Evolutionary conservation across 352 stramenopile species (phyloP), one percentile per base, ranked within the genome.

Genomic region (Pythium apleroticum): DNA sequence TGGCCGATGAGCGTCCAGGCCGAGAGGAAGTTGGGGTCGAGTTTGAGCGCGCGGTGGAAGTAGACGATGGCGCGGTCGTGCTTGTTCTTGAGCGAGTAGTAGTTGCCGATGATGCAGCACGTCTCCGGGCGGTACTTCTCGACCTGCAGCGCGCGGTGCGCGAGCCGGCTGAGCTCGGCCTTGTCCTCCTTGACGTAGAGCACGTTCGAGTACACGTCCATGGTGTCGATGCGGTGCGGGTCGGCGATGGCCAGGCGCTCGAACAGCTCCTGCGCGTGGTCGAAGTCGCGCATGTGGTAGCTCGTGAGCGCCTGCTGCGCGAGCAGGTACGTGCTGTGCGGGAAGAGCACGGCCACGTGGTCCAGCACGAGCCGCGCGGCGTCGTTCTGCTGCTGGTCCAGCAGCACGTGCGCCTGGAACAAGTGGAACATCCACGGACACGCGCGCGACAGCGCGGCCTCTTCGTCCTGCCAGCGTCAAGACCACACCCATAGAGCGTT

Each of bases 1-100:
- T 99, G 97, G 12, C 97, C 97, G 61, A 99, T 98, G 10, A 99
- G 81, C 30, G 97, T 99, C 97, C 97, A 99, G 0, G 97, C 97
- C 35, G 89, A 98, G 5, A 98, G 75, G 68, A 98, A 99, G 15
- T 91, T 91, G 4, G 87, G 90, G 78, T 99, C 91, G 17, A 99
- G 76, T 61, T 97, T 97, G 7, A 99, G 78, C 22, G 94, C 93
- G 25, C 97, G 88, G 62, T 98, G 88, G 75, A 99, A 99, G 74
- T 99, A 99, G 55, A 98, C 76, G 45, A 99, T 96, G 4, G 97
- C 97, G 59, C 97, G 96, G 73, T 99, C 95, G 73, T 99, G 97
- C 66, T 98, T 93, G 64, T 86, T 86, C 72, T 95, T 93, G 68
- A 95, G 84, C 28, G 84, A 92, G 65, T 95, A 95, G 58, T 93